Evolutionary conservation across 2,329 filamentous ascomycete genomes (phyloP), one percentile per base, ranked within the genome.

Genomic region (Fusarium staphyleae): DNA sequence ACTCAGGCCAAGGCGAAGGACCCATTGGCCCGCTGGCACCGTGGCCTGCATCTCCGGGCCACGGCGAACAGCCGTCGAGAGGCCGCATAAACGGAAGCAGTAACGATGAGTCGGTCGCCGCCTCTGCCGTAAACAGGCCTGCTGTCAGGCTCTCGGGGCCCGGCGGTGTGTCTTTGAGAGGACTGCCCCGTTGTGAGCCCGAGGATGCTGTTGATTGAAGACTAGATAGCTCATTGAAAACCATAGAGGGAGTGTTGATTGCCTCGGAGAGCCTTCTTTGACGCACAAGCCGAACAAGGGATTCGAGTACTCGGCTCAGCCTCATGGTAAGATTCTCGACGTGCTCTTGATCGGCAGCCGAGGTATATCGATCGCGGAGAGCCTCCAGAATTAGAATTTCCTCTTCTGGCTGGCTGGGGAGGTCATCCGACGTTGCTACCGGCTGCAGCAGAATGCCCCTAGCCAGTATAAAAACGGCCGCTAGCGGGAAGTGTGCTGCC

Each of bases 201-300:
- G 64, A 67, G 14, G 63, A 68, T 19, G 42, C 47, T 32, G 49
- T 55, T 19, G 63, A 67, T 45, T 56, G 60, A 12, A 61, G 52
- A 39, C 62, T 66, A 3, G 66, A 61, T 3, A 66, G 28, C 26
- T 68, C 63, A 15, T 68, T 66, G 19, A 59, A 67, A n/a, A 57
- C 52, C 26, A 64, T 57, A 3, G 57, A 60, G 2, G 66, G 60
- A 18, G 66, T 67, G 9, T 5, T 42, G 7, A 11, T 26, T 29
- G 29, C 40, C 15, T 55, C 53, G 13, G 57, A 55, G 10, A 19
- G 62, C 13, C 43, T 44, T 14, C 39, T 66, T 12, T 63, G 66
- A n/a, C 57, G 63, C 10, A 63, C 37, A 8, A 67, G 30, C 11
- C 50, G 60, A 16, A 62, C 24, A 4, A 68, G 45, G 0, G 52